phyloP scores from a whole-genome alignment of 495 filamentous ascomycete species.

The Aspergillus steynii region DNA sequence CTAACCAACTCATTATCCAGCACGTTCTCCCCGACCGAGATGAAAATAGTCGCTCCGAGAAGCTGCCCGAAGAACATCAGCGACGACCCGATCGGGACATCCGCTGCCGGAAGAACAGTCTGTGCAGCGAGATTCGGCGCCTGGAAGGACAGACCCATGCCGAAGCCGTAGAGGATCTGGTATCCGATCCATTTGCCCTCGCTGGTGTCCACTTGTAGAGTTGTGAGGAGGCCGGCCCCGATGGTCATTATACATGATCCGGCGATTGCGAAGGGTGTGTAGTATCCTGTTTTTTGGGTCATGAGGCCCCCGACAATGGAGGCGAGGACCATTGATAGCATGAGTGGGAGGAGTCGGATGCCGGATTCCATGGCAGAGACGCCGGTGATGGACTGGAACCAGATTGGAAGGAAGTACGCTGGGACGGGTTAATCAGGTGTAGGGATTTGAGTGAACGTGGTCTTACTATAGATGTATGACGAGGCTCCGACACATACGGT shows the following conservation, averaged over 20 bases:
- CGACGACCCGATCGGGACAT: conserved; percentile 39
- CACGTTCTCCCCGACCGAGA: conserved; percentile 35
- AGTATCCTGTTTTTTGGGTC: conserved; percentile 36
- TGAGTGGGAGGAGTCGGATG: conserved; percentile 31
- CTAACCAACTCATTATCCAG: conserved; percentile 28
- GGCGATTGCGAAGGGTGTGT: conserved; percentile 36
- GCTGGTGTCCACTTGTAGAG: conserved; percentile 22
- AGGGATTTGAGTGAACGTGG: too few relatives aligned
- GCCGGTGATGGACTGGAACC: conserved; percentile 38
- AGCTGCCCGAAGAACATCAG: conserved; percentile 42
- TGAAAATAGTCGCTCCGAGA: conserved; percentile 41
- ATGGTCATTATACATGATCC: conserved; percentile 28
- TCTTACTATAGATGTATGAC: conserved; percentile 27
- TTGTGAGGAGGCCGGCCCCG: conserved; percentile 37
- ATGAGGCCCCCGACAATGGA: conserved; percentile 24
- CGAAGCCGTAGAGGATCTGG: conserved; percentile 39
- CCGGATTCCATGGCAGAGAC: conserved; percentile 29
- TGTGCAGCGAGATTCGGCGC: conserved; percentile 38
- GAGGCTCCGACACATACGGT: conserved; percentile 14
- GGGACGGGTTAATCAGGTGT: not conserved
- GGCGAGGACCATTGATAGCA: conserved; percentile 21
- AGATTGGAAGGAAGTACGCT: conserved; percentile 36
- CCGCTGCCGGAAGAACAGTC: conserved; percentile 31
- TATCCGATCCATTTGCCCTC: conserved; percentile 34
- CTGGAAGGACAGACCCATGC: conserved; percentile 37